These are phyloP conservation scores for Syzygium syzygioides DNA, from an alignment of 441 rosid species.

Conservation along the genomic window DNA sequence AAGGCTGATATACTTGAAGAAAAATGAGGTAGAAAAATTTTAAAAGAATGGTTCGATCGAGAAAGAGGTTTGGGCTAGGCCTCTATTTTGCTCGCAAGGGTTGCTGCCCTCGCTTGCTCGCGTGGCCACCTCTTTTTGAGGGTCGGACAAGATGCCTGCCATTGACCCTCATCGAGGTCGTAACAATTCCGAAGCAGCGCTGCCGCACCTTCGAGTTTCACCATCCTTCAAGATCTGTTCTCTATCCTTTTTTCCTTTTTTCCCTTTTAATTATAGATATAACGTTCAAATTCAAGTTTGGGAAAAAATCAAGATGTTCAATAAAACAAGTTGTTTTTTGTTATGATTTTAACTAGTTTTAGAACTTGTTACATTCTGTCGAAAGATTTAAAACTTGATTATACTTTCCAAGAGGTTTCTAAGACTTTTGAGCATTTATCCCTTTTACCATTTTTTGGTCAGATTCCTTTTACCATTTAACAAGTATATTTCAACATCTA, in stretches of 20 bases:
- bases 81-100: neutral
- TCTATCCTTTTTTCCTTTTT: no score
- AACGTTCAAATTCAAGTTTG: neutral
- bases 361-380: no score
- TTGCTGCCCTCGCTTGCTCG: neutral
- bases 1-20: neutral
- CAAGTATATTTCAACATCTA: neutral
- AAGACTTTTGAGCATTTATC: no score
- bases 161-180: neutral
- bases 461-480: no score
- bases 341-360: no score
- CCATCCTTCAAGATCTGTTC: neutral
- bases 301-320: neutral
- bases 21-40: neutral
- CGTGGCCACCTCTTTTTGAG: neutral
- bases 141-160: neutral
- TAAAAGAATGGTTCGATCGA: neutral
- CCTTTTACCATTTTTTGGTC: no score
- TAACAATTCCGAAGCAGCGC: neutral
- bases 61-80: neutral
- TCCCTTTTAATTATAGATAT: no score
- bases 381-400: no score
- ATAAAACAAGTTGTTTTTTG: no score
- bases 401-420: no score
- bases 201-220: neutral